Evolutionary conservation across 164 flowering plant genomes (phyloP).

Genomic region (Chimonanthus praecox): DNA sequence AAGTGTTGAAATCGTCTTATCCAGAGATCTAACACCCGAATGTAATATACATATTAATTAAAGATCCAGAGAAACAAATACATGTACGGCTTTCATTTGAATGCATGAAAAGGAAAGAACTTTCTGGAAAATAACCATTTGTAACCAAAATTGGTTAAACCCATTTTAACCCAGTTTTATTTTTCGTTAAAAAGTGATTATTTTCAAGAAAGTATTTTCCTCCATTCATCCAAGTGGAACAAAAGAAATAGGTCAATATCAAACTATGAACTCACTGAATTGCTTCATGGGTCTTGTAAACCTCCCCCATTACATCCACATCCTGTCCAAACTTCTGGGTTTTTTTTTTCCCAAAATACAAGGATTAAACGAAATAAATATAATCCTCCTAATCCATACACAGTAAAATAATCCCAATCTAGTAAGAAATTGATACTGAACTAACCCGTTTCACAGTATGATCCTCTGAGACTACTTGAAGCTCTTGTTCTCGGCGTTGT

Average conservation of each 20-base stretch:
- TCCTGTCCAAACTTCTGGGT: conserved; percentile 11
- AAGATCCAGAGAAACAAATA: neutral
- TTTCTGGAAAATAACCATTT: too few relatives aligned
- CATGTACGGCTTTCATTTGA: neutral
- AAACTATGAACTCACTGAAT: too few relatives aligned
- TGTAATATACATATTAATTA: neutral
- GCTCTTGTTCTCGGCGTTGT: conserved; percentile 56
- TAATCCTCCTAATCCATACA: neutral
- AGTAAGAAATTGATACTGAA: conserved; percentile 4
- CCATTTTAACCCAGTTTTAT: too few relatives aligned
- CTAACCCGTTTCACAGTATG: conserved; percentile 38
- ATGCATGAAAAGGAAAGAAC: neutral
- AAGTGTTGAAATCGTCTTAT: conserved; percentile 68
- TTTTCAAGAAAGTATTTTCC: too few relatives aligned
- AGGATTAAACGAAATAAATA: neutral
- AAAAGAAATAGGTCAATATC: too few relatives aligned
- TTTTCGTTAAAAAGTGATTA: too few relatives aligned
- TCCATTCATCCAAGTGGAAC: too few relatives aligned
- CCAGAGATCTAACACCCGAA: conserved; percentile 48
- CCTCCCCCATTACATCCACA: conserved; percentile 56
- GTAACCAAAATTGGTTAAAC: too few relatives aligned
- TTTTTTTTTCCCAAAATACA: neutral
- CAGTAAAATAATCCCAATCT: neutral
- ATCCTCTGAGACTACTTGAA: conserved; percentile 49
- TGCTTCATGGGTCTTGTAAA: conserved; percentile 72